Base-by-base conservation (phyloP, 306 rosid species). In the Abrus precatorius region DNA sequence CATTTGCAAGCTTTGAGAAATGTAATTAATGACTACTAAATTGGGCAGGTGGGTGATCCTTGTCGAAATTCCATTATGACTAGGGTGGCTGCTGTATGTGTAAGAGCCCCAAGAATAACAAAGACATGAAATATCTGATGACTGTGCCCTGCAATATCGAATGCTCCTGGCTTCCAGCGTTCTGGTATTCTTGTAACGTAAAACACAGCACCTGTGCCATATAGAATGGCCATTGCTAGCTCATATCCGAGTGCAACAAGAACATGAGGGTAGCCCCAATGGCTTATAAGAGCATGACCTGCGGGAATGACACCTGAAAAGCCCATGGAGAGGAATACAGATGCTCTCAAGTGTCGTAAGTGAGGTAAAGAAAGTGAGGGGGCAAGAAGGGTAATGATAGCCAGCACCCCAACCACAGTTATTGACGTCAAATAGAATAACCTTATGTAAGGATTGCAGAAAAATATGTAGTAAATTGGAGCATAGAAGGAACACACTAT, bases 61-160 rank as follows among this genome's bases (percentile, higher is more conserved):
- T 65, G 73, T 70, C 94, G 90, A 82, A 94, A 89, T 74, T 90
- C 94, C 86, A 94, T 60, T 0, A 92, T 55, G 11, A 79, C 84
- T 5, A 91, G 82, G 0, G 97, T 93, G 9, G 99, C 99, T 34
- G 74, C 78, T 53, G 87, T 60, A 56, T 93, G 99, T 8, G 92
- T 86, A 66, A 95, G 91, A 0, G 97, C 99, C 52, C 95, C 98
- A 1, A 95, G 87, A 72, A 93, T 94, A 49, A 93, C 98, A 76
- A 95, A 90, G 44, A 88, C 83, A 60, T 95, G 98, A 82, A 95
- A 95, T 29, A 95, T 85, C 91, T 95, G 99, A 77, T 95, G 99
- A 88, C 98, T 95, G 52, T 95, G 99, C 13, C 98, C 96, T 9
- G 96, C 97, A 84, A 95, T 83, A 76, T 95, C 98, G 3, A 95